Conservation (phyloP, 108 stramenopile genomes). For the Cyclotella cryptica region DNA sequence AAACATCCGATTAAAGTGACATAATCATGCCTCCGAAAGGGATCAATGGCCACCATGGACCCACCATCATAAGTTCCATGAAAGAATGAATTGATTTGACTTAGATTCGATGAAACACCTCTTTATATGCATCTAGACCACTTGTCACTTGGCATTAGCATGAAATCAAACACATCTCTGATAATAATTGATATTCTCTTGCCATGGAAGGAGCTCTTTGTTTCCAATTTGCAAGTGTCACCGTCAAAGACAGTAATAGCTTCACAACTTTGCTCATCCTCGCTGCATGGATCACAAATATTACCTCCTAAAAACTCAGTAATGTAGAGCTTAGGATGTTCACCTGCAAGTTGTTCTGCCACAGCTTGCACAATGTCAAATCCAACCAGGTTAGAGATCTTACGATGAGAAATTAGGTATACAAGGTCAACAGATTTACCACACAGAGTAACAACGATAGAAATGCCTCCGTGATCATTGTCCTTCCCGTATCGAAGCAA, state of each 20-base stretch:
- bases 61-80: constrained; percentile 83
- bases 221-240: not conserved
- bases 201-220: constrained; percentile 52
- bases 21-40: constrained; percentile 70
- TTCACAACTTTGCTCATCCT: not conserved
- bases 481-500: constrained; percentile 12
- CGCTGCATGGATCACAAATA: not conserved
- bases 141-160: constrained; percentile 30
- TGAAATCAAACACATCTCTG: constrained; percentile 74
- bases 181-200: constrained; percentile 64
- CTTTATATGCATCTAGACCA: constrained; percentile 16
- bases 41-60: constrained; percentile 84
- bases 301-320: no score
- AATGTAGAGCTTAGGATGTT: constrained; percentile 67
- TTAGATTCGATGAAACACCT: not conserved
- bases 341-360: constrained; percentile 71
- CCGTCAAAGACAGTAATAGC: not conserved
- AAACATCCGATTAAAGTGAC: no score
- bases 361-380: constrained; percentile 78
- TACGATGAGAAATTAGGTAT: constrained; percentile 55
- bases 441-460: constrained; percentile 85
- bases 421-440: constrained; percentile 89
- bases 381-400: constrained; percentile 65
- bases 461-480: constrained; percentile 4
- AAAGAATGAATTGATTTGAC: constrained; percentile 47